Evolutionary conservation across 202 grass and related monocot species (phyloP), one percentile per base, ranked within the genome.

Genomic region (Musa balbisiana): DNA sequence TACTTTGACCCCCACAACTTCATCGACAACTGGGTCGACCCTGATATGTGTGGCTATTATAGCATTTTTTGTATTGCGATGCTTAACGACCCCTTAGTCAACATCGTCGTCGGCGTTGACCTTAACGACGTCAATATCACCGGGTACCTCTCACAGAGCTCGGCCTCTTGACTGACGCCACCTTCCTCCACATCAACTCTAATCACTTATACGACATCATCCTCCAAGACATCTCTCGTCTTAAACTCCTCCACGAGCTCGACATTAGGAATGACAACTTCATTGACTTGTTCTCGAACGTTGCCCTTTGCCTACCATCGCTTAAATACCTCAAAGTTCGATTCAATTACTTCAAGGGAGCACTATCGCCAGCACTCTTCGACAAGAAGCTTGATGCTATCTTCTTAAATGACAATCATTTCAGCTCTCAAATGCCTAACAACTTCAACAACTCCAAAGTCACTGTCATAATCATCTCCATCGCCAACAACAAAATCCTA

Each of bases 141-240:
- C 0, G 87, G 85, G 0, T 90, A 77, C 79, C 70, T 96, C 92
- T 87, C 0, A 68, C 76, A 2, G 80, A 80, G 22, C 79, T 92
- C 3, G 79, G 79, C 1, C 74, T 81, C 0, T 67, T 96, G 0
- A 81, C 89, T 0, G 85, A 96, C 71, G 80, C 92, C 0, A 85
- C 92, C 0, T 83, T 96, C 10, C 4, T 92, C 29, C 92, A 92
- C 79, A 85, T 90, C 76, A 96, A 96, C 85, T 96, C 87, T n/a
- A 92, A 96, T 82, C 83, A 85, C 54, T 90, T 96, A 80, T 92
- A 89, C 55, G 85, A 89, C 62, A 50, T 85, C 1, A 16, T 96
- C 0, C 92, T 89, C 0, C 2, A 43, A 43, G 8, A 1, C 0
- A 8, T 43, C 4, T 43, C 4, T 1, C 33, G 0, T 43, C 33